Percentiles rank a stretch among this genome's conserved stretches.
Evolutionary conservation across 192 early-diverging fungal genomes (phyloP).

Genomic region (Piromyces sp.): DNA sequence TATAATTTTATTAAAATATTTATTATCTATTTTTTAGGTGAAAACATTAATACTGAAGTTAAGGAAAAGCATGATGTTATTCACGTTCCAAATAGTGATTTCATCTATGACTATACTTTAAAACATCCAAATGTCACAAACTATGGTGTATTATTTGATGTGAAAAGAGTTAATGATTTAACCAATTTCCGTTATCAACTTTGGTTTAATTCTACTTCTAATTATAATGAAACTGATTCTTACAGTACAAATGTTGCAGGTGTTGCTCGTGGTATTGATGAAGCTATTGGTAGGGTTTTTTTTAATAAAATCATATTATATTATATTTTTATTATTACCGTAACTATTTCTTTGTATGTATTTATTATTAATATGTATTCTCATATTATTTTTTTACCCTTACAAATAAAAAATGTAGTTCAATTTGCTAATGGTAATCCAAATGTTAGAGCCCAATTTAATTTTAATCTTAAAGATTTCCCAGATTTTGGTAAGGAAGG

Average conservation of each 20-base stretch:
- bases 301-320: no score
- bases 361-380: no score
- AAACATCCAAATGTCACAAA: constrained; percentile 42
- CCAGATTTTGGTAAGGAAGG: constrained; percentile 32
- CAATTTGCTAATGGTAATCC: not conserved
- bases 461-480: constrained; percentile 47
- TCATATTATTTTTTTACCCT: no score
- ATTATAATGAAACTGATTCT: constrained; percentile 43
- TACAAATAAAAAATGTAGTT: no score
- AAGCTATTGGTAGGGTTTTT: constrained; percentile 48
- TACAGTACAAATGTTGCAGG: constrained; percentile 38
- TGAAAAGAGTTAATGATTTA: not conserved
- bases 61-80: constrained; percentile 25
- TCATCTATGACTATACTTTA: constrained; percentile 54
- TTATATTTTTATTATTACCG: no score
- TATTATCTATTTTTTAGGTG: no score
- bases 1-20: no score
- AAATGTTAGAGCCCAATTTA: constrained; percentile 1
- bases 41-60: no score
- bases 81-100: constrained; percentile 26
- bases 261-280: constrained; percentile 44
- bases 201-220: constrained; percentile 48
- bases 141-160: constrained; percentile 23
- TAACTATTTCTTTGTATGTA: no score
- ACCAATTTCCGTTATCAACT: constrained; percentile 54